These are phyloP conservation scores for Ogataea methylovora DNA, from an alignment of 805 yeast genomes.

Conservation along the genomic window DNA sequence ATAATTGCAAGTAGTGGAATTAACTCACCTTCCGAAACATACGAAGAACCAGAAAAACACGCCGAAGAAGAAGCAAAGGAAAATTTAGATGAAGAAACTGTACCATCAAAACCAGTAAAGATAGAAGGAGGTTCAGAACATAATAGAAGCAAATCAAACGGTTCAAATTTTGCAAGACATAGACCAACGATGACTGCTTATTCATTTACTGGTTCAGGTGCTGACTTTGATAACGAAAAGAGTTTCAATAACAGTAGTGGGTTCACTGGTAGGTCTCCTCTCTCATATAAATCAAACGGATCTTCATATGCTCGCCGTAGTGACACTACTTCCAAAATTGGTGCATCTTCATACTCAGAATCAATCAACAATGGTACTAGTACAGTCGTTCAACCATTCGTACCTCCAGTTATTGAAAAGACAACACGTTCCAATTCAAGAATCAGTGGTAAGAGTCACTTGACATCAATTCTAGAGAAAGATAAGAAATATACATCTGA, in stretches of 20 bases:
- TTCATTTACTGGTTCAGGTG: conserved; percentile 25
- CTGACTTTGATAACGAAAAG: conserved; percentile 29
- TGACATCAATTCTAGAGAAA: conserved; percentile 20
- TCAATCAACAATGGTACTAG: no score
- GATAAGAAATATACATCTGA: conserved; percentile 7
- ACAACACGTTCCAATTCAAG: conserved; percentile 13
- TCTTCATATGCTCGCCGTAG: conserved; percentile 7
- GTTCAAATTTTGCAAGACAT: no score
- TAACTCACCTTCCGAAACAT: no score
- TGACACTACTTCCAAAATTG: conserved; percentile 7
- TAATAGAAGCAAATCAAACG: no score
- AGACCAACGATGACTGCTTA: no score
- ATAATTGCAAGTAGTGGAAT: no score
- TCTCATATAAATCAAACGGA: conserved; percentile 6
- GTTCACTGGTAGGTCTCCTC: conserved; percentile 5
- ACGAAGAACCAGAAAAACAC: no score
- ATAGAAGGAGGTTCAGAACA: no score
- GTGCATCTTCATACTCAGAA: conserved; percentile 6
- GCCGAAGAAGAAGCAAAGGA: no score
- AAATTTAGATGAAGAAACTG: no score
- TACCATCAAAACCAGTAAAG: no score
- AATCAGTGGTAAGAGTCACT: conserved; percentile 17
- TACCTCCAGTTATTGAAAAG: background rate
- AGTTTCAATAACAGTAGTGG: conserved; percentile 1
- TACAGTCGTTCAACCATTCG: background rate